These are phyloP conservation scores for Scutellaria barbata DNA, from an alignment of 257 asterid species.

Conservation along the genomic window DNA sequence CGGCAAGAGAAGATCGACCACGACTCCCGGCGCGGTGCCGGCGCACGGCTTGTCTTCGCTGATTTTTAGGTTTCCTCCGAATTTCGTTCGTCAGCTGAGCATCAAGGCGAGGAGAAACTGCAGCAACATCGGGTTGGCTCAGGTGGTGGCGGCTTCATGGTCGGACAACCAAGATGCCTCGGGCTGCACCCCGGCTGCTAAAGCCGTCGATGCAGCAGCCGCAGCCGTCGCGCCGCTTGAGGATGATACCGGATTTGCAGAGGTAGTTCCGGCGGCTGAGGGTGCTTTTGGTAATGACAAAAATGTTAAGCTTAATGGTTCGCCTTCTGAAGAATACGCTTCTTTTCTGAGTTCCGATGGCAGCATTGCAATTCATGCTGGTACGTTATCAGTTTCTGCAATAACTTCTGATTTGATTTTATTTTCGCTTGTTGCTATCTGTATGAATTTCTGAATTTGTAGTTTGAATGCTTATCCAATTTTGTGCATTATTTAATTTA, in stretches of 20 bases:
- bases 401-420: background rate
- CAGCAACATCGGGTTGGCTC: conserved; percentile 91
- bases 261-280: conserved; percentile 49
- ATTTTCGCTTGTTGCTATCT: background rate
- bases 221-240: conserved; percentile 50
- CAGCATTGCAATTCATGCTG: conserved; percentile 94
- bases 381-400: conserved; percentile 41
- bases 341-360: conserved; percentile 74
- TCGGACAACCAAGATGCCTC: conserved; percentile 49
- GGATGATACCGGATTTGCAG: conserved; percentile 43
- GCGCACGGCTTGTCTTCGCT: conserved; percentile 54
- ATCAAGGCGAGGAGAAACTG: conserved; percentile 84
- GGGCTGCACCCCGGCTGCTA: conserved; percentile 52
- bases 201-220: conserved; percentile 66
- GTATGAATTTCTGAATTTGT: background rate
- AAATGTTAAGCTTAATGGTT: conserved; percentile 55
- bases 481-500: background rate
- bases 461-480: background rate
- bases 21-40: conserved; percentile 35
- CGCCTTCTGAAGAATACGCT: conserved; percentile 47
- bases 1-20: conserved; percentile 33
- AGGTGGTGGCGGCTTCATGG: conserved; percentile 92
- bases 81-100: conserved; percentile 85
- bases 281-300: conserved; percentile 37
- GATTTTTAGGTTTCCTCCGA: conserved; percentile 77